Percentiles rank a stretch among this genome's conserved stretches.
These are phyloP conservation scores for Rhodotorula sp. DNA, from an alignment of 1,284 basidiomycete genomes.

Conservation along the genomic window DNA sequence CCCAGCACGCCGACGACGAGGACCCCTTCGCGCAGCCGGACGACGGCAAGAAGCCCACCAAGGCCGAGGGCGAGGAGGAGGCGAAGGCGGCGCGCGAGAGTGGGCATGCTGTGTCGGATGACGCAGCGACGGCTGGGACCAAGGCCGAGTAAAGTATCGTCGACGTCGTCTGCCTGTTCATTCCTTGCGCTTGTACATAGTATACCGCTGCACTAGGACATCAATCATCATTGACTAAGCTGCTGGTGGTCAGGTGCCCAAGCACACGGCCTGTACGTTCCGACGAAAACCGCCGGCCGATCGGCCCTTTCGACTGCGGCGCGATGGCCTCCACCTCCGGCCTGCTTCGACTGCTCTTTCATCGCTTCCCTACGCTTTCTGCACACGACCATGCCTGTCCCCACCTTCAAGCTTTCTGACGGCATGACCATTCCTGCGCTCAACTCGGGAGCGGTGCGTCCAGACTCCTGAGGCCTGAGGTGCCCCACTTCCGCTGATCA, in stretches of 20 bases:
- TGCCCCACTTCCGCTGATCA: background rate
- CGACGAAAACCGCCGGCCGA: too few species aligned
- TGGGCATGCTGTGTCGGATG: background rate
- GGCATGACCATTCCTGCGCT: conserved; percentile 34
- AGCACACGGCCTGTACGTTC: too few species aligned
- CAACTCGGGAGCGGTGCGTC: conserved; percentile 32
- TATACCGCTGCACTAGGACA: too few species aligned
- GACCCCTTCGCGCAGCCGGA: conserved; percentile 10
- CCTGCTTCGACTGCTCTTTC: too few species aligned
- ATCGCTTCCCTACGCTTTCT: too few species aligned
- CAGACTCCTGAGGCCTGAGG: background rate
- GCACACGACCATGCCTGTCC: conserved; percentile 15
- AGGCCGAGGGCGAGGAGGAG: background rate
- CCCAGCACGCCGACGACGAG: conserved; percentile 13
- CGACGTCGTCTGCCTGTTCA: background rate
- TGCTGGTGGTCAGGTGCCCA: too few species aligned
- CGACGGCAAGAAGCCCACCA: conserved; percentile 4
- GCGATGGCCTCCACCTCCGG: too few species aligned
- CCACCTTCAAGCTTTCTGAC: conserved; percentile 38
- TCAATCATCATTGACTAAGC: too few species aligned
- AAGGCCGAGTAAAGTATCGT: background rate
- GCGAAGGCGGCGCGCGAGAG: conserved; percentile 13
- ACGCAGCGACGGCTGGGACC: conserved; percentile 10
- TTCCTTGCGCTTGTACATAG: background rate
- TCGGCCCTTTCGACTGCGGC: too few species aligned